Evolutionary conservation across 345 rosid species (phyloP).

Genomic region (Pelargonium nanum): DNA sequence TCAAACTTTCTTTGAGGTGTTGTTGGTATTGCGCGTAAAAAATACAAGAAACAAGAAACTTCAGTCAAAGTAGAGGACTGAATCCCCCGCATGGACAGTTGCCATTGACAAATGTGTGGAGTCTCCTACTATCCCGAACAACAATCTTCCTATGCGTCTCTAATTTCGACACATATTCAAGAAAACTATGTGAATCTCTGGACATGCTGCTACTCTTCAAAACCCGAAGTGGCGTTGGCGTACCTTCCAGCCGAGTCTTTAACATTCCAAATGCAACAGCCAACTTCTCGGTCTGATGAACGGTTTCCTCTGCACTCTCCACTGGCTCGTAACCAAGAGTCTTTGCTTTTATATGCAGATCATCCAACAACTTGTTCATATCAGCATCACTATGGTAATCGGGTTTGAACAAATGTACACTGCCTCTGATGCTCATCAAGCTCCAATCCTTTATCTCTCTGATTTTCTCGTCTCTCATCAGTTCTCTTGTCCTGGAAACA

Average conservation of each 20-base stretch:
- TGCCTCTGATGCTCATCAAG: constrained; percentile 38
- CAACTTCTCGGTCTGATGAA: constrained; percentile 35
- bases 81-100: constrained; percentile 40
- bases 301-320: constrained; percentile 6
- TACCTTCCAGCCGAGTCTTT: constrained; percentile 17
- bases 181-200: constrained; percentile 41
- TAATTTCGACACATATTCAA: constrained; percentile 26
- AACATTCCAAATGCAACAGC: constrained; percentile 46
- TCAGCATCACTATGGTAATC: constrained; percentile 16
- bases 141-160: constrained; percentile 27
- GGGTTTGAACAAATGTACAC: constrained; percentile 28
- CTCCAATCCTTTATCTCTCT: constrained; percentile 34
- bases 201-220: constrained; percentile 31
- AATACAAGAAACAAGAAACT: too few relatives aligned
- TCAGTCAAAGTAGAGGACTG: constrained; percentile 21
- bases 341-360: constrained; percentile 25
- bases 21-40: too few relatives aligned
- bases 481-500: constrained; percentile 21
- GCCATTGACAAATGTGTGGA: constrained; percentile 41
- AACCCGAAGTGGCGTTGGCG: constrained; percentile 24
- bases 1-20: too few relatives aligned
- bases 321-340: constrained; percentile 15
- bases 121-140: constrained; percentile 36
- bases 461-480: constrained; percentile 26
- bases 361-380: constrained; percentile 19